Evolutionary conservation across 73 alveolate genomes (phyloP), one percentile per base, ranked within the genome.

Genomic region (Paramecium primaurelia): DNA sequence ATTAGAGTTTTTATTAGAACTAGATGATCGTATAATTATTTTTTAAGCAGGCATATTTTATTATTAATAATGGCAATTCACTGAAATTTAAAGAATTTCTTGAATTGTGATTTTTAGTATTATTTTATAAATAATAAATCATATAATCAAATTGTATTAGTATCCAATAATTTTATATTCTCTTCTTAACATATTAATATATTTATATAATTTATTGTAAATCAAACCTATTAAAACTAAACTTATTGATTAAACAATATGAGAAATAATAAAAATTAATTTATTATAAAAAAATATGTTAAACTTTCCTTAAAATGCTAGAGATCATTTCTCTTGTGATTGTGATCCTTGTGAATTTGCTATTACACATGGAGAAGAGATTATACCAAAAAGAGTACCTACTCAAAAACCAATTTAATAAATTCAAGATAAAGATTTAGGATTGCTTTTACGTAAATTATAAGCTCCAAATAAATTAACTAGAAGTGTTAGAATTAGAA

Each of bases 311-410:
- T 28, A 64, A 28, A 64, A 64, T 64, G 84, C 84, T 2, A 64
- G 84, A 16, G 91, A 80, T 80, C 71, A 80, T 47, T 80, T 80
- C 26, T 20, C 32, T 22, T 80, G 91, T 45, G 91, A 80, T 80
- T 80, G 91, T 80, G 91, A 80, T 47, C 64, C 91, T 11, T 80
- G 91, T 47, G 91, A 80, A 47, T 80, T 10, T 26, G 71, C 71
- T 12, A 22, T 80, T 0, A 28, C 49, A 4, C 25, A 80, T 22
- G 91, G 58, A 26, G 47, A 22, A 8, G 14, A 26, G 26, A 45
- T 45, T 11, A 14, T 3, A 5, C 91, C 91, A 42, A 42, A 49
- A 42, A 34, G 16, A 11, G 34, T 80, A 4, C 44, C 38, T 80
- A 12, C 51, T 26, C 30, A 26, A 9, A 80, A 80, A 49, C 12